These are phyloP conservation scores for Cyamopsis tetragonoloba DNA, from an alignment of 306 rosid genomes.

Conservation along the genomic window DNA sequence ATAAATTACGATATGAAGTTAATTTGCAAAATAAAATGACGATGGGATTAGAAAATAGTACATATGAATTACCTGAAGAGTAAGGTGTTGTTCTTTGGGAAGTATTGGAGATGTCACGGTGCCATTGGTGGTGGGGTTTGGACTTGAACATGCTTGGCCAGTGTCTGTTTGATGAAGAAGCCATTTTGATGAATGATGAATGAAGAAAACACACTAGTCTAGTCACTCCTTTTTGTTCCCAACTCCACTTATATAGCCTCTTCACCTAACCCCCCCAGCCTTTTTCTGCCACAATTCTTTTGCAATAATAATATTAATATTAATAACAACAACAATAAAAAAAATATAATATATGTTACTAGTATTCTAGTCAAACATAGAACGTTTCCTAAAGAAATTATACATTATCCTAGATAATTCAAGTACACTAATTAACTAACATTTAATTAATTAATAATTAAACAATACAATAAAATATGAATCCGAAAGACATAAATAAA, in stretches of 20 bases:
- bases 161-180: conserved; percentile 90
- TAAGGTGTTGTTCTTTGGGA: conserved; percentile 52
- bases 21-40: too few species aligned
- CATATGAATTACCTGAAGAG: too few species aligned
- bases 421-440: too few species aligned
- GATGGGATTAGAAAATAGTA: too few species aligned
- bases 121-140: conserved; percentile 77
- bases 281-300: conserved; percentile 6
- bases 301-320: not conserved
- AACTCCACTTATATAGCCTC: conserved; percentile 61
- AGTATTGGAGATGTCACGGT: conserved; percentile 54
- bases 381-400: not conserved
- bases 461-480: not conserved
- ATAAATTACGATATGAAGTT: too few species aligned
- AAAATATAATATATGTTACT: not conserved
- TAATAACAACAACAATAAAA: not conserved
- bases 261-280: conserved; percentile 37
- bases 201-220: too few species aligned
- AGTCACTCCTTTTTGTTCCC: too few species aligned
- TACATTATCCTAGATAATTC: not conserved
- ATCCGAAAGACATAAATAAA: too few species aligned
- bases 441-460: not conserved
- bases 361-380: not conserved
- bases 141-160: conserved; percentile 98
- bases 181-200: conserved; percentile 46